These are phyloP conservation scores for Elongisporangium anandrum DNA, from an alignment of 352 stramenopile genomes.

Conservation along the genomic window DNA sequence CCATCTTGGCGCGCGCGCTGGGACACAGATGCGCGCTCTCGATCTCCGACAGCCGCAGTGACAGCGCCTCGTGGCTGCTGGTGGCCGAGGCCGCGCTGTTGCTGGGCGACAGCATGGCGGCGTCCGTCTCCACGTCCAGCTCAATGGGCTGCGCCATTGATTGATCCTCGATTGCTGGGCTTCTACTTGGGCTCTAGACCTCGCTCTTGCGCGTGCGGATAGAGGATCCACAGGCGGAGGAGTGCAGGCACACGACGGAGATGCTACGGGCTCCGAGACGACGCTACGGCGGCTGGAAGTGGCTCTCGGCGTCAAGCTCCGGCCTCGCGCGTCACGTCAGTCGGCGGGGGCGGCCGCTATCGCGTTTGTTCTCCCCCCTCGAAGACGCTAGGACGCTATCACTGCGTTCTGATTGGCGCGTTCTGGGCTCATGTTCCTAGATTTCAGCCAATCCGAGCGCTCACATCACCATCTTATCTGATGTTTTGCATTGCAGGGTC, in stretches of 20 bases:
- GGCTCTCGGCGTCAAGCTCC: neutral
- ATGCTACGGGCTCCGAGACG: neutral
- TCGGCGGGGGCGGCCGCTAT: neutral
- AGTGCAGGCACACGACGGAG: neutral
- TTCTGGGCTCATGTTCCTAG: neutral
- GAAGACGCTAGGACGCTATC: neutral
- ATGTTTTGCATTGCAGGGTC: neutral
- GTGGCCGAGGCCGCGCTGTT: constrained; percentile 18
- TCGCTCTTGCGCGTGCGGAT: neutral
- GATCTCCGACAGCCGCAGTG: constrained; percentile 75
- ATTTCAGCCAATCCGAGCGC: neutral
- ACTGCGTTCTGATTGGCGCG: neutral
- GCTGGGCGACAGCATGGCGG: constrained; percentile 56
- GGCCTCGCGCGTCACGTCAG: neutral
- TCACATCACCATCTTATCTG: neutral
- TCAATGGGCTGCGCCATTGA: constrained; percentile 17
- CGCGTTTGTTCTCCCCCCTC: neutral
- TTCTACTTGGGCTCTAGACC: neutral
- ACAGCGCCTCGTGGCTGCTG: constrained; percentile 24
- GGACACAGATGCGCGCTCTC: constrained; percentile 75
- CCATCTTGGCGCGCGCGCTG: constrained; percentile 83
- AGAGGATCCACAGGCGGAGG: neutral
- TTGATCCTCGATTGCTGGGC: neutral
- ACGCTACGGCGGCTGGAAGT: neutral
- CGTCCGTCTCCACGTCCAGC: constrained; percentile 55